Evolutionary conservation across 2,329 filamentous ascomycete genomes (phyloP).

Genomic region (Arthroderma uncinatum): DNA sequence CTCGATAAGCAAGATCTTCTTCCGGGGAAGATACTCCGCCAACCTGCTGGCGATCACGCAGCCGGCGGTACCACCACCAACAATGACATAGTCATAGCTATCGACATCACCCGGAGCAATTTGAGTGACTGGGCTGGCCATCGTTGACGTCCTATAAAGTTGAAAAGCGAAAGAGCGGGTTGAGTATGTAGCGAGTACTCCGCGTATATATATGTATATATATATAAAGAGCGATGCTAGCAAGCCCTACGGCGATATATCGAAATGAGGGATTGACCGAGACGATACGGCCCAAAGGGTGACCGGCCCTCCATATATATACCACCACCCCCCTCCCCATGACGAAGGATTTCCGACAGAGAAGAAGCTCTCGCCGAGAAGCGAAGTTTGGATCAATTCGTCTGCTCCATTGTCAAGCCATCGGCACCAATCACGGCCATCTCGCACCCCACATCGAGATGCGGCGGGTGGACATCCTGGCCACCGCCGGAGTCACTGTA

Average conservation of each 20-base stretch:
- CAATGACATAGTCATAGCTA: constrained; percentile 72
- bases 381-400: background rate
- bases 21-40: constrained; percentile 71
- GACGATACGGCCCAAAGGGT: background rate
- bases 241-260: background rate
- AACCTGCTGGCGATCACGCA: constrained; percentile 73
- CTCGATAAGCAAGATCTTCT: constrained; percentile 72
- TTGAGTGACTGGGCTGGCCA: constrained; percentile 48
- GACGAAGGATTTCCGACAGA: background rate
- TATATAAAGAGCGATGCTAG: too few species aligned
- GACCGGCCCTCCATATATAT: background rate
- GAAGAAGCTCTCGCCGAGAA: background rate
- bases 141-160: too few species aligned
- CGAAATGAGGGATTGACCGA: background rate
- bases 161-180: too few species aligned
- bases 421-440: constrained; percentile 1
- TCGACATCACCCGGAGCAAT: constrained; percentile 53
- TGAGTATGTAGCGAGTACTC: too few species aligned
- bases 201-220: too few species aligned
- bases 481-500: background rate
- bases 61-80: constrained; percentile 75
- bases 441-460: background rate
- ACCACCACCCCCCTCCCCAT: background rate
- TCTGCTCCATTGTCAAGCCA: background rate
- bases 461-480: background rate